Conservation (phyloP, 2,329 filamentous ascomycete species). For the Neurospora crassa region DNA sequence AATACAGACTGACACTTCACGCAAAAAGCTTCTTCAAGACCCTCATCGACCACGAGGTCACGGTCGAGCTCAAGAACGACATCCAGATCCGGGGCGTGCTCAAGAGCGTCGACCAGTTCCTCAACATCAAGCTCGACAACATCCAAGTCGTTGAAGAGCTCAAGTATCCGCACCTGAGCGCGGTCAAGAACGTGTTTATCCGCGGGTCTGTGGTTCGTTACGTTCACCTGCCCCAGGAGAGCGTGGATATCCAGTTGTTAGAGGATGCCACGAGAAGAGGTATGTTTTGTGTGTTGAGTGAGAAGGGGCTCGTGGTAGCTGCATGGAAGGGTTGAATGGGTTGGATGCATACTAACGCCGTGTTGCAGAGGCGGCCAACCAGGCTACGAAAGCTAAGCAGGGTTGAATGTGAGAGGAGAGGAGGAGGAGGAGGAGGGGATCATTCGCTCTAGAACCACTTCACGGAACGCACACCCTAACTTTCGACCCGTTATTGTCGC, state of each 20-base stretch:
- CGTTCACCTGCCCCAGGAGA: constrained; percentile 72
- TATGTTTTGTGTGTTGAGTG: constrained; percentile 26
- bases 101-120: constrained; percentile 96
- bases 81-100: constrained; percentile 92
- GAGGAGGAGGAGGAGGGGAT: not conserved
- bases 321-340: not conserved
- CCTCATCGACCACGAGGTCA: constrained; percentile 93
- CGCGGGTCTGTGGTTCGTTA: constrained; percentile 88
- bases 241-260: constrained; percentile 76
- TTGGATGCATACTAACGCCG: not conserved
- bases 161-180: constrained; percentile 83
- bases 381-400: constrained; percentile 45
- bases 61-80: constrained; percentile 98
- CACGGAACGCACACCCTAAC: not conserved
- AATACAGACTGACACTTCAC: not conserved
- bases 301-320: not conserved
- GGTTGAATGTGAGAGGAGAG: constrained; percentile 19
- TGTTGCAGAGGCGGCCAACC: constrained; percentile 43
- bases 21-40: constrained; percentile 86
- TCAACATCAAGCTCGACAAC: constrained; percentile 98
- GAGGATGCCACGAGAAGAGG: constrained; percentile 89
- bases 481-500: not conserved
- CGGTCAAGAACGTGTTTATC: constrained; percentile 94
- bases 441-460: not conserved
- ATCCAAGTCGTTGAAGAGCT: constrained; percentile 87